A percentile compares a stretch with the other conserved stretches of the same genome.
These are phyloP conservation scores for Spongospora subterranea DNA, from an alignment of 208 protist species.

Conservation along the genomic window DNA sequence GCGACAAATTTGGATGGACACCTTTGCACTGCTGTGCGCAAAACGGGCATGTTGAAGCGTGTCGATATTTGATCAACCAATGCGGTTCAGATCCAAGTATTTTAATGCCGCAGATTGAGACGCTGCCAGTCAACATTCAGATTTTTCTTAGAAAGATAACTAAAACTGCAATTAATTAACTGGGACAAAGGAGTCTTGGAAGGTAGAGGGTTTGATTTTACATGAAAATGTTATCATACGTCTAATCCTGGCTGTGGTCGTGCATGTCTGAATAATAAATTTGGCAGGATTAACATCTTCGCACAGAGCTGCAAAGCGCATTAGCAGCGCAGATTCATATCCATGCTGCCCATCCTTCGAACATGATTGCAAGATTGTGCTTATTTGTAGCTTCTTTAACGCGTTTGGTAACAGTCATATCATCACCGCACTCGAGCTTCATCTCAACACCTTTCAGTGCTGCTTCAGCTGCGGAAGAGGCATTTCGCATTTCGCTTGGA, in stretches of 20 bases:
- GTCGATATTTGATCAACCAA: not conserved
- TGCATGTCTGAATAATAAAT: too few species aligned
- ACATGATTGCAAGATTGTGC: not conserved
- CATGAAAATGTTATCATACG: too few species aligned
- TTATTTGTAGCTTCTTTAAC: not conserved
- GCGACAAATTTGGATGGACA: not conserved
- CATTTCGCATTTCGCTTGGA: not conserved
- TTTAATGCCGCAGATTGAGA: not conserved
- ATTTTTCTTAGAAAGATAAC: not conserved
- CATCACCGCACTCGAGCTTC: not conserved
- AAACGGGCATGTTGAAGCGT: not conserved
- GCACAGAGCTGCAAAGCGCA: not conserved
- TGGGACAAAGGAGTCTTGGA: not conserved
- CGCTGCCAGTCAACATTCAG: not conserved
- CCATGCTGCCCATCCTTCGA: slow-evolving; percentile 21
- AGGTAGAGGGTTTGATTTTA: too few species aligned
- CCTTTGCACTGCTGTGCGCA: not conserved
- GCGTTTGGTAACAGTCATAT: not conserved
- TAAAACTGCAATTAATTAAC: not conserved
- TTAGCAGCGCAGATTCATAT: not conserved
- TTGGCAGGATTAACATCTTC: not conserved
- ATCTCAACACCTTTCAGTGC: not conserved
- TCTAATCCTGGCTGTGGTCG: too few species aligned
- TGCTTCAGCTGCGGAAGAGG: not conserved
- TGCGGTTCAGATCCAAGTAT: not conserved